Evolutionary conservation across 2,329 filamentous ascomycete species (phyloP).

Genomic region (Epichloe aotearoae): DNA sequence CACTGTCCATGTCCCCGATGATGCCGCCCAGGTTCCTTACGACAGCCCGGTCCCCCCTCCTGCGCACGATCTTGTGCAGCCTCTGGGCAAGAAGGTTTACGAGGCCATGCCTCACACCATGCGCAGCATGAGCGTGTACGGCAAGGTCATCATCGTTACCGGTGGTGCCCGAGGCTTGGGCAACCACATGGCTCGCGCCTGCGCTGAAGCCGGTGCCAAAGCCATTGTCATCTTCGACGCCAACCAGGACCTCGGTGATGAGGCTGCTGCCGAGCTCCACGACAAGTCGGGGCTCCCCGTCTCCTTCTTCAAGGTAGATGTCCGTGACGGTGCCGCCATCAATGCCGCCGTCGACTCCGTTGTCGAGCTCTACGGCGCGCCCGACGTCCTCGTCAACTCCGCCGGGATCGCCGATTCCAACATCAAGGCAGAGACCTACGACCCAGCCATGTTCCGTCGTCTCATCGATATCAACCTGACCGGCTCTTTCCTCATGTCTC

Average conservation of each 20-base stretch:
- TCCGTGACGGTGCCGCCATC: conserved; percentile 58
- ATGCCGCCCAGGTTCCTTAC: conserved; percentile 27
- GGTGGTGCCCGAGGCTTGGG: conserved; percentile 66
- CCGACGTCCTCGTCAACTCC: conserved; percentile 67
- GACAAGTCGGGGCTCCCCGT: conserved; percentile 60
- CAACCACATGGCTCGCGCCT: conserved; percentile 66
- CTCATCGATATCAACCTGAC: conserved; percentile 75
- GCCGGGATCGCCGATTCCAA: conserved; percentile 75
- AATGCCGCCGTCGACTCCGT: conserved; percentile 55
- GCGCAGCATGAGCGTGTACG: conserved; percentile 54
- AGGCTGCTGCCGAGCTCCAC: conserved; percentile 55
- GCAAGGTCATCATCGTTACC: conserved; percentile 60
- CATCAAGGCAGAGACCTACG: conserved; percentile 69
- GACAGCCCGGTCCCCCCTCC: conserved; percentile 26
- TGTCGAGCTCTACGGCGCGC: conserved; percentile 50
- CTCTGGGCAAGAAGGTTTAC: conserved; percentile 40
- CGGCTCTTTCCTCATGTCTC: conserved; percentile 64
- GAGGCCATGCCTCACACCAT: conserved; percentile 49
- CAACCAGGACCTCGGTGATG: conserved; percentile 61
- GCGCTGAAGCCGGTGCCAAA: conserved; percentile 62
- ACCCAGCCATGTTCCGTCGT: conserved; percentile 61
- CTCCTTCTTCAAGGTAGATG: conserved; percentile 67
- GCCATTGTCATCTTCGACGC: conserved; percentile 65
- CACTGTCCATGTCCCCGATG: conserved; percentile 37
- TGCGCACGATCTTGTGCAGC: conserved; percentile 35